These are phyloP conservation scores for Aspergillus baeticus DNA, from an alignment of 495 filamentous ascomycete genomes.

Conservation along the genomic window DNA sequence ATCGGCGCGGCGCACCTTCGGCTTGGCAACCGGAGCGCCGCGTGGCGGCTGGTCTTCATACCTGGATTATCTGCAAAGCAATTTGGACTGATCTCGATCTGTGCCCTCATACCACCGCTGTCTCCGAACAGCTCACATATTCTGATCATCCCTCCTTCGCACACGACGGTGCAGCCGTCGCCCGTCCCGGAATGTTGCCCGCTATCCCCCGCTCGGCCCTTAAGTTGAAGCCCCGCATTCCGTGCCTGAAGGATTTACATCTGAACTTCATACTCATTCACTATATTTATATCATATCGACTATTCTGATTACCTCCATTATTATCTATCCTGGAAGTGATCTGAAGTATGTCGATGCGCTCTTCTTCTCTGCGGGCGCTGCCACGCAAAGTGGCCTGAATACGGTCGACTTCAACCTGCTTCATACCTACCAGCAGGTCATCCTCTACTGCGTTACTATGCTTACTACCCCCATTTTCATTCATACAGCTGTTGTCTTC, in stretches of 20 bases:
- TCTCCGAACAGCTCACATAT: constrained; percentile 12
- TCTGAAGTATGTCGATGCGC: constrained; percentile 79
- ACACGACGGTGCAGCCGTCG: constrained; percentile 12
- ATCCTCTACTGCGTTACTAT: constrained; percentile 67
- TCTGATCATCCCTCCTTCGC: not conserved
- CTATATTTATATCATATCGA: constrained; percentile 76
- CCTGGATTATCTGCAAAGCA: constrained; percentile 4
- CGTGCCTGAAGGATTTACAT: constrained; percentile 47
- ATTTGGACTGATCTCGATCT: not conserved
- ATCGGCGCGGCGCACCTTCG: constrained; percentile 1
- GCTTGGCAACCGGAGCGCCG: not conserved
- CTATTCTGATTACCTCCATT: constrained; percentile 69
- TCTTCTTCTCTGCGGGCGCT: constrained; percentile 78
- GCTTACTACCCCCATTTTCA: constrained; percentile 85
- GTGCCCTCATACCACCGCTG: not conserved
- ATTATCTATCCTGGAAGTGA: constrained; percentile 64
- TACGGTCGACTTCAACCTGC: constrained; percentile 71
- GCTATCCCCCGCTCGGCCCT: constrained; percentile 20
- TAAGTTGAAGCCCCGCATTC: constrained; percentile 22
- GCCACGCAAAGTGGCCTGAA: constrained; percentile 93
- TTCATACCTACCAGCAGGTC: constrained; percentile 76
- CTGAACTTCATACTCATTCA: constrained; percentile 87
- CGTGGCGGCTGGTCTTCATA: constrained; percentile 15
- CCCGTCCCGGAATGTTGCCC: constrained; percentile 32
- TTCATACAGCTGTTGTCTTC: constrained; percentile 84